Evolutionary conservation across 2,329 filamentous ascomycete species (phyloP).

Genomic region (Penicillium hesseltinei): DNA sequence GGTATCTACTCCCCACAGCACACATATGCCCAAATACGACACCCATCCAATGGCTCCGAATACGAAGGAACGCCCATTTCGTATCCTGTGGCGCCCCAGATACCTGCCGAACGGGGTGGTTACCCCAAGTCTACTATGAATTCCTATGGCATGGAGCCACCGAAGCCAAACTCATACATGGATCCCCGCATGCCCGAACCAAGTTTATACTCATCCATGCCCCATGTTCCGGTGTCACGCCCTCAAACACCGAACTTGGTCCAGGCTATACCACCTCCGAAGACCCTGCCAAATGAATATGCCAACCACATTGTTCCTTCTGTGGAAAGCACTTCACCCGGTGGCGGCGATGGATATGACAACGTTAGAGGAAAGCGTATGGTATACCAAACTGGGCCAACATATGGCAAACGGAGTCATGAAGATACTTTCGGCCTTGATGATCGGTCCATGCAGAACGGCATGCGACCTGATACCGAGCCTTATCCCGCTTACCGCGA

Average conservation of each 20-base stretch:
- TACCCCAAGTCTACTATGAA: constrained; percentile 31
- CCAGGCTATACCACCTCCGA: constrained; percentile 38
- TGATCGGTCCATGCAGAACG: constrained; percentile 43
- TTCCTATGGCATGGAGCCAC: constrained; percentile 30
- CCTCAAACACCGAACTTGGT: constrained; percentile 29
- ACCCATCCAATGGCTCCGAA: constrained; percentile 33
- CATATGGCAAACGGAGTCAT: constrained; percentile 36
- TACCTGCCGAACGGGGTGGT: constrained; percentile 22
- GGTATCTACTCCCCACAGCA: constrained; percentile 37
- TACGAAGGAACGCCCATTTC: constrained; percentile 28
- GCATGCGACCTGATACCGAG: constrained; percentile 43
- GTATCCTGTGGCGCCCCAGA: constrained; percentile 24
- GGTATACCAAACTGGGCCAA: constrained; percentile 33
- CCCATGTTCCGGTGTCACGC: constrained; percentile 20
- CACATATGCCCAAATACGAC: constrained; percentile 34
- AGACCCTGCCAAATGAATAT: constrained; percentile 33
- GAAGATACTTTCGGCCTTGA: constrained; percentile 42
- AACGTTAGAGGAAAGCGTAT: constrained; percentile 27
- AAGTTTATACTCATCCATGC: constrained; percentile 42
- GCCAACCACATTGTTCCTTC: constrained; percentile 19
- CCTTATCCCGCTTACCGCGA: constrained; percentile 26
- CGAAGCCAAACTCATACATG: constrained; percentile 33
- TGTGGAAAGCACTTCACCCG: constrained; percentile 24
- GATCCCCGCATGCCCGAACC: constrained; percentile 38
- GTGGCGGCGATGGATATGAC: constrained; percentile 24